These are phyloP conservation scores for Aspergillus sp. DNA, from an alignment of 2,329 filamentous ascomycete species.

Conservation along the genomic window DNA sequence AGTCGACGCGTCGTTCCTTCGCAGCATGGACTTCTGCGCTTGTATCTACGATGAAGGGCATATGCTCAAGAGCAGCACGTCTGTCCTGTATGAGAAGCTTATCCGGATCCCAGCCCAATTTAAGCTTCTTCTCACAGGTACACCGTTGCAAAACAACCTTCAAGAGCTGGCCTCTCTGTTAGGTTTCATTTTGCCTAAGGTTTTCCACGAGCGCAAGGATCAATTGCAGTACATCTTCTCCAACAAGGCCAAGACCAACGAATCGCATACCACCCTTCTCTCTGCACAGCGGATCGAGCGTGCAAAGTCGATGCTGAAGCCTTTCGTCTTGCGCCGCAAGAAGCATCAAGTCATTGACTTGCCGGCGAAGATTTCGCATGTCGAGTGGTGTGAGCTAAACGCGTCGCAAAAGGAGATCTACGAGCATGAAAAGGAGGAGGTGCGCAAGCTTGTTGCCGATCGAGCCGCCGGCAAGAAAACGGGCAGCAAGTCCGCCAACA, in stretches of 20 bases:
- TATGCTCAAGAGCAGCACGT: slow-evolving; percentile 80
- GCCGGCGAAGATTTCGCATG: slow-evolving; percentile 68
- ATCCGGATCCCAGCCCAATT: slow-evolving; percentile 72
- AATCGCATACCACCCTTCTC: slow-evolving; percentile 67
- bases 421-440: slow-evolving; percentile 58
- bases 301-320: slow-evolving; percentile 85
- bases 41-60: slow-evolving; percentile 93
- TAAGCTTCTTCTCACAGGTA: slow-evolving; percentile 80
- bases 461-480: slow-evolving; percentile 51
- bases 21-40: slow-evolving; percentile 50
- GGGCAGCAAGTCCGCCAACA: slow-evolving; percentile 53
- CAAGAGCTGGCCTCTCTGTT: slow-evolving; percentile 85
- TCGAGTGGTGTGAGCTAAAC: slow-evolving; percentile 77
- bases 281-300: slow-evolving; percentile 80
- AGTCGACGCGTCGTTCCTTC: slow-evolving; percentile 57
- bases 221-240: slow-evolving; percentile 84
- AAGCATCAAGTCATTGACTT: slow-evolving; percentile 89
- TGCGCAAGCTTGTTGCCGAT: slow-evolving; percentile 54
- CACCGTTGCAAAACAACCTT: slow-evolving; percentile 92
- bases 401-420: slow-evolving; percentile 68
- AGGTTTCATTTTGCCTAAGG: slow-evolving; percentile 82
- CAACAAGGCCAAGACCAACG: slow-evolving; percentile 77
- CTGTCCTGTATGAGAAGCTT: slow-evolving; percentile 72
- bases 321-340: slow-evolving; percentile 88
- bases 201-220: slow-evolving; percentile 71